These are phyloP conservation scores for Dispira simplex DNA, from an alignment of 192 early-diverging fungal species.

Conservation along the genomic window DNA sequence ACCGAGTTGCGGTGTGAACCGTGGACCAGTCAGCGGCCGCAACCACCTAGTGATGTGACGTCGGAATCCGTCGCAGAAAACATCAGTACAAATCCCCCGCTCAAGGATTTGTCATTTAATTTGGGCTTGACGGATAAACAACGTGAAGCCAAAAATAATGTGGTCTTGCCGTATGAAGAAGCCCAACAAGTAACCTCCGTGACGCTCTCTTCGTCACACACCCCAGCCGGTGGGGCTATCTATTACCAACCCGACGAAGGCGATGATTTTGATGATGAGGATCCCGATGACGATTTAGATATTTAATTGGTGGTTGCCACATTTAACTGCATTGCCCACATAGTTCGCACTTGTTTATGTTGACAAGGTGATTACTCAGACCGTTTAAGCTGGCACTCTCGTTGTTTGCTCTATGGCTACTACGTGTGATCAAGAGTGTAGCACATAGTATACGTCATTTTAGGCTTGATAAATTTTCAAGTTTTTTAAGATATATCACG, in stretches of 20 bases:
- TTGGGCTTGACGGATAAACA: constrained; percentile 72
- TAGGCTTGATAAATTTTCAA: too few species aligned
- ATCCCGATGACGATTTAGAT: constrained; percentile 82
- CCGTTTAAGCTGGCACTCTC: too few species aligned
- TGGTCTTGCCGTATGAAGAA: constrained; percentile 56
- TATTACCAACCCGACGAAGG: constrained; percentile 75
- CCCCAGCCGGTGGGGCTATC: constrained; percentile 22
- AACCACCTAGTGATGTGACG: background rate
- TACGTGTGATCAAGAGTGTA: too few species aligned
- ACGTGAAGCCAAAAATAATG: constrained; percentile 45
- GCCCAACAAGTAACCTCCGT: constrained; percentile 38
- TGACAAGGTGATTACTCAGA: too few species aligned
- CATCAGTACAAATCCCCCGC: constrained; percentile 32
- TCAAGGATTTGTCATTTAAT: constrained; percentile 75
- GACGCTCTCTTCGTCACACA: too few species aligned
- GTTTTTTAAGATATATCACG: too few species aligned
- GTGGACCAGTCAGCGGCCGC: background rate
- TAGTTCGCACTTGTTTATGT: too few species aligned
- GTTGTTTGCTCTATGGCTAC: too few species aligned
- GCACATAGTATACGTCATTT: too few species aligned
- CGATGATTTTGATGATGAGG: constrained; percentile 85
- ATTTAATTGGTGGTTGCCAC: constrained; percentile 31
- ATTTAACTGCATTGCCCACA: too few species aligned
- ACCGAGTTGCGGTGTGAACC: background rate
- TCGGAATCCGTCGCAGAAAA: background rate